Conservation (phyloP, 2,329 filamentous ascomycete genomes). For the Neonectria hederae region DNA sequence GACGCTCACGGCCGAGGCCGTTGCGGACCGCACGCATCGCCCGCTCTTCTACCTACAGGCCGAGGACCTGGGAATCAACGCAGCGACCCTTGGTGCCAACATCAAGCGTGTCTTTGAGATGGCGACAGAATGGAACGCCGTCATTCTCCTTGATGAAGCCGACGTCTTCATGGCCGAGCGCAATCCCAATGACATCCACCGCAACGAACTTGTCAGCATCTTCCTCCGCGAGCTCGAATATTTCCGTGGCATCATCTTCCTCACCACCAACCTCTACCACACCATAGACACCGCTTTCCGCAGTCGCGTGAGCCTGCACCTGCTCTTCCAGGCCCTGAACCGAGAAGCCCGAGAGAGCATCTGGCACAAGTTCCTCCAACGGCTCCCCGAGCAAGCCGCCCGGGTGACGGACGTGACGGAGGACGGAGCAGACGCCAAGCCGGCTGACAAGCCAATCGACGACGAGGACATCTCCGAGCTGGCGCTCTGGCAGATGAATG, state of each 20-base stretch:
- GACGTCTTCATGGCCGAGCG: conserved; percentile 63
- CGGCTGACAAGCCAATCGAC: conserved; percentile 31
- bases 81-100: conserved; percentile 56
- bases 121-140: conserved; percentile 60
- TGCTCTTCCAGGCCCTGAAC: conserved; percentile 54
- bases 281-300: conserved; percentile 57
- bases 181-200: conserved; percentile 54
- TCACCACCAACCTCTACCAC: conserved; percentile 55
- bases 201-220: conserved; percentile 60
- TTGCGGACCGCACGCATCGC: conserved; percentile 53
- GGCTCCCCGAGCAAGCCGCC: conserved; percentile 40
- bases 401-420: conserved; percentile 2
- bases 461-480: conserved; percentile 53
- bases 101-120: conserved; percentile 58
- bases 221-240: conserved; percentile 59
- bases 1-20: conserved; percentile 55
- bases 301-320: conserved; percentile 57
- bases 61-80: conserved; percentile 58
- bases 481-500: conserved; percentile 54
- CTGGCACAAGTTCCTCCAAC: conserved; percentile 58
- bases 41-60: conserved; percentile 58
- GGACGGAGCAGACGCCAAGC: conserved; percentile 1
- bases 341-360: conserved; percentile 51
- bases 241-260: conserved; percentile 56
- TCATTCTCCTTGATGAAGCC: conserved; percentile 63